A percentile compares a stretch with the other conserved stretches of the same genome.
Conservation (phyloP, 345 rosid species). For the Microthlaspi erraticum region DNA sequence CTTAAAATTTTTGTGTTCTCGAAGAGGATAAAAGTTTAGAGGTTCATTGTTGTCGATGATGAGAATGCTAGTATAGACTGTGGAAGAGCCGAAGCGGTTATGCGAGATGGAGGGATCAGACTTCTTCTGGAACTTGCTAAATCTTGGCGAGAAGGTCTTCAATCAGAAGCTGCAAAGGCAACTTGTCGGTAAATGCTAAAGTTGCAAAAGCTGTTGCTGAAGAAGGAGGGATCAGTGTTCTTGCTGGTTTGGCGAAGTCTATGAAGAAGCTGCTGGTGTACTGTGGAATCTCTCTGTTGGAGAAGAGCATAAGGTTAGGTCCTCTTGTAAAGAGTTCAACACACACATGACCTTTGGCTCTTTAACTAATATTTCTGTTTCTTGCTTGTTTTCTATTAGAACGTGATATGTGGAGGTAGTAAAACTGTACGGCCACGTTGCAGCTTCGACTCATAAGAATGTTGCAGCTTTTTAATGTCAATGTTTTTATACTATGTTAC, state of each 20-base stretch:
- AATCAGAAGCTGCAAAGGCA: constrained; percentile 89
- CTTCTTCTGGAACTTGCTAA: constrained; percentile 72
- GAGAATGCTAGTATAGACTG: constrained; percentile 75
- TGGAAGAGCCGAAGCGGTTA: constrained; percentile 84
- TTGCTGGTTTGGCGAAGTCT: constrained; percentile 71
- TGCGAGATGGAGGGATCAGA: constrained; percentile 72
- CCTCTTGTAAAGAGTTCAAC: not conserved
- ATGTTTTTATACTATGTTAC: too few relatives aligned
- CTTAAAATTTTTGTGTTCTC: constrained; percentile 70
- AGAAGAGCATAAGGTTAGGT: constrained; percentile 77
- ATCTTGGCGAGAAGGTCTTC: constrained; percentile 77
- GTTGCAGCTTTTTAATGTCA: too few relatives aligned
- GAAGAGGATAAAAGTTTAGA: constrained; percentile 62
- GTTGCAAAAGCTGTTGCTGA: constrained; percentile 85
- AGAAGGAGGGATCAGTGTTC: constrained; percentile 73
- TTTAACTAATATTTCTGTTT: constrained; percentile 22
- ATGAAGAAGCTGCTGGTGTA: constrained; percentile 85
- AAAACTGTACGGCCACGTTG: too few relatives aligned
- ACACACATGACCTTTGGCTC: constrained; percentile 13
- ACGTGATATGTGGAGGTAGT: constrained; percentile 48
- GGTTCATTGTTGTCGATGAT: constrained; percentile 75
- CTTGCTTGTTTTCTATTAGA: constrained; percentile 44
- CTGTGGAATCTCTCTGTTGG: constrained; percentile 84
- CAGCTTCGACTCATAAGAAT: too few relatives aligned
- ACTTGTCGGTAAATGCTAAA: constrained; percentile 67